Evolutionary conservation across 345 rosid species (phyloP), one percentile per base, ranked within the genome.

Genomic region (Hirschfeldia incana): DNA sequence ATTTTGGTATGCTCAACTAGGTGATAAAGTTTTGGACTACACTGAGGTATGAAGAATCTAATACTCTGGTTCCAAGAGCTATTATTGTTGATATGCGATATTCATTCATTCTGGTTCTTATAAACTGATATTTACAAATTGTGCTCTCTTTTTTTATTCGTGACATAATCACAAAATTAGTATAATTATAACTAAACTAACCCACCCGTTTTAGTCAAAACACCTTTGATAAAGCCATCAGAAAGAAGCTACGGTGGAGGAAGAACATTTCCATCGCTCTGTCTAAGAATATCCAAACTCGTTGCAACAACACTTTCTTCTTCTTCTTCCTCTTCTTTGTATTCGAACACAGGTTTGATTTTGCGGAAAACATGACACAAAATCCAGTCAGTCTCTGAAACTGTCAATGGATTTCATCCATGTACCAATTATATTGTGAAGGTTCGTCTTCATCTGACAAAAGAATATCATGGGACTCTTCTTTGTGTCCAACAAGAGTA

Each of bases 371-470:
- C 29, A 67, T 79, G 82, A 0, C 82, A 79, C 15, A 73, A 6
- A 27, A 61, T 63, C 78, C 42, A 73, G 34, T 67, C 78, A 59
- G 74, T 67, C 0, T 59, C 69, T 7, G 16, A 21, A 67, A 60
- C 55, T 44, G 64, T 60, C 26, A 1, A 44, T 59, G 82, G 82
- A 79, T 73, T 73, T 79, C 78, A 73, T 79, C 82, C 34, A 79
- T 5, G 44, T 32, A 79, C 78, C 78, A 79, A 4, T 73, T 49
- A 8, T 58, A 58, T 72, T 21, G 26, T 33, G 69, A 63, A 33
- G 53, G 1, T 67, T 73, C 66, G 21, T 71, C 82, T 72, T 72
- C 77, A n/a, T 72, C 51, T 3, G 62, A 59, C 0, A 72, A 16
- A 58, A 1, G 1, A 4, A 10, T 59, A 44, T 16, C 55, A n/a